Evolutionary conservation across 192 early-diverging fungal species (phyloP), one percentile per base, ranked within the genome.

Genomic region (Coemansia sp.): DNA sequence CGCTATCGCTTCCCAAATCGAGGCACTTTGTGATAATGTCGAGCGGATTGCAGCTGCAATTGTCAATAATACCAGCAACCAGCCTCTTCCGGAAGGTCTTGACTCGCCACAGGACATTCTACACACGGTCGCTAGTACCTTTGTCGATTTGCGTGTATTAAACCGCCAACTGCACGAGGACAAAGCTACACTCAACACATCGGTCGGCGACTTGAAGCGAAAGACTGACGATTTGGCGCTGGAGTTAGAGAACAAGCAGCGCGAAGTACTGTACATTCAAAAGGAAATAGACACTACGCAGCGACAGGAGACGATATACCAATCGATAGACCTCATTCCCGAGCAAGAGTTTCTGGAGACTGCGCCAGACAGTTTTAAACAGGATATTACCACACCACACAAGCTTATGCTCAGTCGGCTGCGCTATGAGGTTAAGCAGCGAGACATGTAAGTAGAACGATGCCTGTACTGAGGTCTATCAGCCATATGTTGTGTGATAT

Each of bases 371-470:
- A 77, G 79, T 72, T 77, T 74, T 38, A 68, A 64, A 43, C 20
- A 51, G 33, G 74, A 71, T 18, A 66, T 66, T 11, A 72, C 71
- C 66, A 67, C 68, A 0, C 82, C 74, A n/a, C 82, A 84, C 57
- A 73, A 71, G 72, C 66, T 84, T n/a, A 84, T 84, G 82, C 71
- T 84, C 24, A 75, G 64, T 47, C 70, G 82, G 44, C 68, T 84
- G 49, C 73, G 77, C 40, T 84, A 68, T 31, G 82, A 84, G 67
- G 70, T 84, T n/a, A 71, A 66, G 33, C 82, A 84, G 60, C 70
- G 82, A 27, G 74, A 79, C 16, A 31, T 61, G 52, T 73, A 73
- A 52, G 71, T 66, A 40, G 20, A 38, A 5, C 16, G 3, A 24
- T 22, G 12, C 27, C 6, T 63, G 38, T 24, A 63, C 15, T 44